Evolutionary conservation across 768 basidiomycete genomes (phyloP), one percentile per base, ranked within the genome.

Genomic region (Tremella yokohamensis): DNA sequence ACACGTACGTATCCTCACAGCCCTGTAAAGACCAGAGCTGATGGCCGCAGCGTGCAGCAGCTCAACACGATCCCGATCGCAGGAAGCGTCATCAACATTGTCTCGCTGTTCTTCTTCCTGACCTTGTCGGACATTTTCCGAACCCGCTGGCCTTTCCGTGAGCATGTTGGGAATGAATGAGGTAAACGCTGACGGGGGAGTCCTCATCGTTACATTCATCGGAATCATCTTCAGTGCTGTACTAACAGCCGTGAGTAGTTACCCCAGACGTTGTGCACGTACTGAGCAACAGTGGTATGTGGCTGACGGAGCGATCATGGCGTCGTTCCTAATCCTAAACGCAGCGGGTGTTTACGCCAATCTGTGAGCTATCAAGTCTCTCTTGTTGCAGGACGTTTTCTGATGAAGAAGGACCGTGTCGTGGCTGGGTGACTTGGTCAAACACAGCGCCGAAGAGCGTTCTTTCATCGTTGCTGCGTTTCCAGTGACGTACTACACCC

Each of bases 21-120:
- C 40, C 13, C 15, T 54, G 8, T n/a, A 18, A 25, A 8, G 15
- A 18, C 7, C 20, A 19, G 16, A 52, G 38, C 22, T 52, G 25
- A 52, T 34, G 51, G 15, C 20, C 3, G 51, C 8, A 16, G 49
- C 6, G 16, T 22, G 20, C 26, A 29, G 15, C 52, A 34, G 22
- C 16, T 25, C 44, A 56, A 44, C 29, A 56, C 54, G 16, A 56
- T 56, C 22, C 54, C 54, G 2, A 56, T 56, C 18, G 54, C 54
- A 6, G 40, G 42, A 6, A 54, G 42, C 25, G 37, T 20, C n/a
- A 45, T 56, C 42, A 56, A 16, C 44, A 56, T 56, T 19, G 44
- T 56, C 9, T 47, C 54, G 16, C 54, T 56, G 44, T 25, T 56
- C 37, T 15, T 25, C 44, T 56, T 56, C 44, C 29, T 56, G 8